Conservation (phyloP, 164 flowering plant species). For the Vitis vinifera region DNA sequence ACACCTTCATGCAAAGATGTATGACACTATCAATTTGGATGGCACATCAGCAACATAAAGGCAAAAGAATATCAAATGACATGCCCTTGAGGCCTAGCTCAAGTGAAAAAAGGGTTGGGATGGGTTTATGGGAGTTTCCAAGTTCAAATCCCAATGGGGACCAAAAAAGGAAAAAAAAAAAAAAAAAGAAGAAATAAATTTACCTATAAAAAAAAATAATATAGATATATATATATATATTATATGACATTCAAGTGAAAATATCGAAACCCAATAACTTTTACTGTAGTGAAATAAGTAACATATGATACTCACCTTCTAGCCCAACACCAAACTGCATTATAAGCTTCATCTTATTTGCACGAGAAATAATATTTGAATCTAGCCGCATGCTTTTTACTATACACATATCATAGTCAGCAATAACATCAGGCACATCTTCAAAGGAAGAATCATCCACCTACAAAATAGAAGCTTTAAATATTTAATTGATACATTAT, state of each 20-base stretch:
- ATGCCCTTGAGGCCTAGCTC: no score
- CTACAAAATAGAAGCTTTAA: constrained; percentile 27
- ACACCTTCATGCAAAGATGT: constrained; percentile 52
- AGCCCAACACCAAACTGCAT: constrained; percentile 94
- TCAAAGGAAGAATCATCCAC: constrained; percentile 75
- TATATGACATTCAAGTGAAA: not conserved
- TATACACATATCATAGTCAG: constrained; percentile 68
- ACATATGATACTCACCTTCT: constrained; percentile 49
- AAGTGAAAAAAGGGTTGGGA: no score
- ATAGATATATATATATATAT: no score
- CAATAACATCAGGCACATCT: constrained; percentile 60
- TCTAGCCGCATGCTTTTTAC: constrained; percentile 57
- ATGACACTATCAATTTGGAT: constrained; percentile 3
- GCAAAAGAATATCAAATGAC: no score
- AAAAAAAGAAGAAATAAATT: not conserved
- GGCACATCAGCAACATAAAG: not conserved
- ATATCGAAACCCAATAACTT: not conserved
- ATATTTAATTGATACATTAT: not conserved
- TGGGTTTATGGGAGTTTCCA: no score
- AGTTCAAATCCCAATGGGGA: no score
- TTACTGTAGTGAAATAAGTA: not conserved
- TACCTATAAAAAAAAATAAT: no score
- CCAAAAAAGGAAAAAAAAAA: not conserved
- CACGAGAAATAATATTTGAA: constrained; percentile 56
- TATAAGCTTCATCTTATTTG: constrained; percentile 76